Evolutionary conservation across 345 rosid genomes (phyloP), one percentile per base, ranked within the genome.

Genomic region (Syzygium aromaticum): DNA sequence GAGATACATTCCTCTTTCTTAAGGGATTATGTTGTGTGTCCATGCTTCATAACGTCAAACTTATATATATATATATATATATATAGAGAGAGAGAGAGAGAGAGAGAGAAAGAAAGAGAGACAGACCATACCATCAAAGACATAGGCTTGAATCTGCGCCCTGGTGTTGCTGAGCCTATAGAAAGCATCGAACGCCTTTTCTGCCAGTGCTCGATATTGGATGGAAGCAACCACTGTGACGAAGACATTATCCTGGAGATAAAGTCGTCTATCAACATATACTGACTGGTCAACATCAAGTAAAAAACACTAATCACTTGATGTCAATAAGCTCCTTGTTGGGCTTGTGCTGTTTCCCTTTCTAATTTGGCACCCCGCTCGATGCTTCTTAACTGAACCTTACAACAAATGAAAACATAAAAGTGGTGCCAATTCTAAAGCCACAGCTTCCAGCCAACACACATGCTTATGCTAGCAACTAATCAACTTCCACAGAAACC

Each of bases 151-250:
- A 51, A 91, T 91, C 85, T 91, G 92, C 1, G 86, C 88, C 88
- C 88, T 89, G 78, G 93, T 91, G 82, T 91, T 91, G 84, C 87
- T 90, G 85, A 91, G 93, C 93, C 87, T 91, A 84, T 91, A 91
- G 88, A 86, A 91, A 82, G 93, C 93, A 86, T 91, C 92, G 19
- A 86, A 33, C 16, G 93, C 93, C 86, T 91, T 91, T 5, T 91
- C 86, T 54, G 92, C 87, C 57, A 90, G 84, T 19, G 92, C 93
- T 33, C 93, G 91, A 67, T 90, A 91, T 64, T 91, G 92, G 87
- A 91, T 86, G 54, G 93, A 91, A 27, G 93, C 93, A 88, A 91
- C 93, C 87, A 90, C 93, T 43, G 89, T 91, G 51, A 91, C 93
- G 77, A 91, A 91, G 28, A 91, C 93, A 84, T 91, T 91, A 61